Conservation (phyloP, 345 rosid species). For the Populus simonii region DNA sequence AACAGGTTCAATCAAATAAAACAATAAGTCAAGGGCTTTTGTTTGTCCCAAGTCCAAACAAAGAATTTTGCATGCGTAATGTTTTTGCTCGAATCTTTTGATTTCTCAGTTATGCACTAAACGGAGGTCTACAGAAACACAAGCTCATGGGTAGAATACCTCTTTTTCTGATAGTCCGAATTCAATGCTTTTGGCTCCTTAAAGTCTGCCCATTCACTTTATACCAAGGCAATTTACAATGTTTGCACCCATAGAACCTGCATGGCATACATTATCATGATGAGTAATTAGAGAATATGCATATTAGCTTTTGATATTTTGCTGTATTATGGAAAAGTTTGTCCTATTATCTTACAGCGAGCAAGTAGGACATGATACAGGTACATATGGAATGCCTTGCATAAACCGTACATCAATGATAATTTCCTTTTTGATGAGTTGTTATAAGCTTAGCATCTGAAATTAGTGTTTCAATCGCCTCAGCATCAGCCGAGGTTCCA, state of each 20-base stretch:
- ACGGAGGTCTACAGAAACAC: too few species aligned
- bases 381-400: too few species aligned
- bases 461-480: not conserved
- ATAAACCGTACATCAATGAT: not conserved
- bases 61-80: not conserved
- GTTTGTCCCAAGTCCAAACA: not conserved
- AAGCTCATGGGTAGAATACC: too few species aligned
- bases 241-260: not conserved
- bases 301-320: not conserved
- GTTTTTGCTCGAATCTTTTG: not conserved
- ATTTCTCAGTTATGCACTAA: too few species aligned
- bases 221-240: not conserved
- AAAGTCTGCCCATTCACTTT: not conserved
- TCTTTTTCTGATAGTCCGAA: not conserved
- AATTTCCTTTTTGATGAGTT: not conserved
- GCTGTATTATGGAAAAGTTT: too few species aligned
- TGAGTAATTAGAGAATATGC: not conserved
- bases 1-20: too few species aligned
- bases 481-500: slow-evolving; percentile 57
- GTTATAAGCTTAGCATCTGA: too few species aligned
- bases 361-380: too few species aligned
- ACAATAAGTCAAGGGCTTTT: not conserved
- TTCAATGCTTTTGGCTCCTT: not conserved
- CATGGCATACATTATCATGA: too few species aligned
- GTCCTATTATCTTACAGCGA: too few species aligned